Conservation (phyloP, 352 stramenopile genomes). For the Phytophthora boehmeriae region DNA sequence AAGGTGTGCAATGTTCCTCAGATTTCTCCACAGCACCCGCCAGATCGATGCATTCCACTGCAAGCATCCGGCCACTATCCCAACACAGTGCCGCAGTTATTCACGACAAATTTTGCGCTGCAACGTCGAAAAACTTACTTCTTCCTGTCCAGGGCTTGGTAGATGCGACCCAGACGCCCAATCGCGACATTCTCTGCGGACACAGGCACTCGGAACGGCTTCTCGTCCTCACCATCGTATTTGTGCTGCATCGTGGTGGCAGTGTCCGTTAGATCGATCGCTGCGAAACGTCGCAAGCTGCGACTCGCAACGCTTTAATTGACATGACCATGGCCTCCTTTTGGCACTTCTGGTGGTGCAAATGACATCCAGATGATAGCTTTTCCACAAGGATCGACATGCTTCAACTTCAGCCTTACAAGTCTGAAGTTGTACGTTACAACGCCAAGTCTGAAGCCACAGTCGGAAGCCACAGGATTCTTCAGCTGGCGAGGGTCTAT, state of each 20-base stretch:
- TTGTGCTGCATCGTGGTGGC: conserved; percentile 15
- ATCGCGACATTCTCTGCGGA: conserved; percentile 26
- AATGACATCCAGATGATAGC: too few relatives aligned
- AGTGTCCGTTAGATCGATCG: background rate
- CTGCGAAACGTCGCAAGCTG: background rate
- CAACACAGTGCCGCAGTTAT: background rate
- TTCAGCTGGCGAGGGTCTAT: background rate
- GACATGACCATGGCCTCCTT: background rate
- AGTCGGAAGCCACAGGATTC: conserved; percentile 13
- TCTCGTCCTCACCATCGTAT: background rate
- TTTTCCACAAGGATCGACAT: too few relatives aligned
- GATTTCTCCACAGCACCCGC: background rate
- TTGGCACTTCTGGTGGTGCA: background rate
- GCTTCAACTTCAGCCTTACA: too few relatives aligned
- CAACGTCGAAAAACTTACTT: too few relatives aligned
- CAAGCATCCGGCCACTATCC: conserved; percentile 30
- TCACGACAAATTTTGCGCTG: too few relatives aligned
- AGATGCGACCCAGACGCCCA: conserved; percentile 44
- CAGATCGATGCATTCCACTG: conserved; percentile 36
- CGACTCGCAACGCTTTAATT: background rate
- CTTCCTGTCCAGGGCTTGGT: conserved; percentile 37
- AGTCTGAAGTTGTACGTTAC: too few relatives aligned
- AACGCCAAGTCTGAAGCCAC: background rate
- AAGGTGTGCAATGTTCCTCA: background rate
- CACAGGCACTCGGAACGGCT: conserved; percentile 28